phyloP scores from a whole-genome alignment of 2,329 filamentous ascomycete species.

The Penicillium sp. region DNA sequence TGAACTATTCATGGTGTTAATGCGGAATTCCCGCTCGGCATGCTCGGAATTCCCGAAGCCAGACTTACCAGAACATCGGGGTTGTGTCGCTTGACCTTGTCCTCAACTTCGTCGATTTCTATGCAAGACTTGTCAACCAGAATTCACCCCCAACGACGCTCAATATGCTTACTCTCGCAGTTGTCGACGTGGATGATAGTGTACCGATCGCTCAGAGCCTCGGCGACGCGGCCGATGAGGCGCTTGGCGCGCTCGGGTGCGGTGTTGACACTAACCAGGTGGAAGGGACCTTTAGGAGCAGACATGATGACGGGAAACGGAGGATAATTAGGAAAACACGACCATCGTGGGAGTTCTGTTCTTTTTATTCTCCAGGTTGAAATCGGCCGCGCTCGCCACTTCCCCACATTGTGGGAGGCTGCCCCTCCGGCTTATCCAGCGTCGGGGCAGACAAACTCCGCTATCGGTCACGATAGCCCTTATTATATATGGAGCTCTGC shows the following conservation, averaged over 20 bases:
- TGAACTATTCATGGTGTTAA: constrained; percentile 43
- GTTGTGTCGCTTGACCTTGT: constrained; percentile 45
- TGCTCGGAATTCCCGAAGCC: constrained; percentile 8
- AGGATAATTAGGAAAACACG: constrained; percentile 5
- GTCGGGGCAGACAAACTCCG: constrained; percentile 24
- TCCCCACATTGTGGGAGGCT: constrained; percentile 17
- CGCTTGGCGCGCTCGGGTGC: constrained; percentile 56
- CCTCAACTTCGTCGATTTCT: constrained; percentile 48
- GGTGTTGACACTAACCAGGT: constrained; percentile 60
- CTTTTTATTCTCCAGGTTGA: constrained; percentile 10
- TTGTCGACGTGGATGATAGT: constrained; percentile 56
- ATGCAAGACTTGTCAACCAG: neutral
- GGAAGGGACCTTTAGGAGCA: constrained; percentile 49
- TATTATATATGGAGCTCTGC: neutral
- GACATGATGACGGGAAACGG: constrained; percentile 17
- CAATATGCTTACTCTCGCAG: constrained; percentile 45
- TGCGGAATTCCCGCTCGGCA: neutral
- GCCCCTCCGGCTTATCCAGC: constrained; percentile 14
- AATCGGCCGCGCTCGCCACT: constrained; percentile 10
- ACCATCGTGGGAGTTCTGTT: constrained; percentile 16
- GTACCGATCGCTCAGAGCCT: constrained; percentile 55
- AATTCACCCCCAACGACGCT: neutral
- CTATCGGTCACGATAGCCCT: neutral
- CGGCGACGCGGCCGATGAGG: constrained; percentile 53
- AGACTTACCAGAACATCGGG: constrained; percentile 48